Percentiles rank a stretch among this genome's conserved stretches.
Conservation (phyloP, 225 moss, liverwort and hornwort species). For the Lunularia cruciata region DNA sequence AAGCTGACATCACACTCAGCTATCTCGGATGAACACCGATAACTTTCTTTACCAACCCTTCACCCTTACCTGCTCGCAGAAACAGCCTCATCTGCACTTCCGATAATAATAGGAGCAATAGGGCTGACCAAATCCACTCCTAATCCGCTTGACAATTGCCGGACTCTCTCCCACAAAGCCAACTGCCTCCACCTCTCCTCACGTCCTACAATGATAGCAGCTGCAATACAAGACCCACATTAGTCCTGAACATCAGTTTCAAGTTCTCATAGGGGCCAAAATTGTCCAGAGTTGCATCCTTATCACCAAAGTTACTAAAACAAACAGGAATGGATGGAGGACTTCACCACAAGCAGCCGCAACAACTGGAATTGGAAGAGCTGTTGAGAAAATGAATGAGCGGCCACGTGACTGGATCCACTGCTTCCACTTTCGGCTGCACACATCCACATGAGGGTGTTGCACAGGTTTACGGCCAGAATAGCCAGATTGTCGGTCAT, state of each 20-base stretch:
- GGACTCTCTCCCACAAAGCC: slow-evolving; percentile 81
- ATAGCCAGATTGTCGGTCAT: background rate
- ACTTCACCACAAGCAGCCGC: slow-evolving; percentile 86
- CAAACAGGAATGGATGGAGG: background rate
- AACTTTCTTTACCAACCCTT: no score
- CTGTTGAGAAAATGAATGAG: slow-evolving; percentile 94
- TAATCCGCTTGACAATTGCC: slow-evolving; percentile 71
- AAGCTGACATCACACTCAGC: no score
- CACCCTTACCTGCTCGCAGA: slow-evolving; percentile 90
- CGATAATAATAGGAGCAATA: slow-evolving; percentile 85
- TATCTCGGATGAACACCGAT: no score
- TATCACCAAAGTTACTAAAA: background rate
- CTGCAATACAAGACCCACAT: slow-evolving; percentile 41
- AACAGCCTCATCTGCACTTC: slow-evolving; percentile 75
- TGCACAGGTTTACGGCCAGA: background rate
- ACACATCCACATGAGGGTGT: slow-evolving; percentile 3
- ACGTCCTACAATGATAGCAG: slow-evolving; percentile 78
- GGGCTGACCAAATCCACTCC: slow-evolving; percentile 78
- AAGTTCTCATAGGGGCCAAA: no score
- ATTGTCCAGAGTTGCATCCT: no score
- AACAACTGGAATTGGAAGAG: slow-evolving; percentile 90
- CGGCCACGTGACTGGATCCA: slow-evolving; percentile 98
- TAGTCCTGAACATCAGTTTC: no score
- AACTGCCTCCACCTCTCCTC: slow-evolving; percentile 82
- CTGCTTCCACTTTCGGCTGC: slow-evolving; percentile 93